These are phyloP conservation scores for Candida quercuum DNA, from an alignment of 805 yeast species.

Conservation along the genomic window DNA sequence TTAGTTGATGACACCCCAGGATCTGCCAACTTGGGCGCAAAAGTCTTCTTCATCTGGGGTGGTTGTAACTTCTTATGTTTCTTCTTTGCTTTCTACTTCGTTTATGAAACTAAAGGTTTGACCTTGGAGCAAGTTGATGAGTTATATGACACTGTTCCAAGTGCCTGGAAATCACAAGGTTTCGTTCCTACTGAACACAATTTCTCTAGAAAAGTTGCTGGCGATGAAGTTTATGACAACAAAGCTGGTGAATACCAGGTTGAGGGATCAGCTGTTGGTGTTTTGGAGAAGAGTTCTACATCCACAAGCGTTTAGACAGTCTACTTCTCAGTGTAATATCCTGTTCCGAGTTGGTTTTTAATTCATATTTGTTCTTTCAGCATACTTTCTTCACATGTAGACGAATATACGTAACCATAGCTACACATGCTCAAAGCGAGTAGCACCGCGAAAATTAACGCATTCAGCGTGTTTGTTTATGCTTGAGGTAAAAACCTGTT, in stretches of 20 bases:
- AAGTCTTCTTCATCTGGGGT: constrained; percentile 75
- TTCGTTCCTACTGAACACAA: constrained; percentile 31
- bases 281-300: constrained; percentile 1
- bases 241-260: constrained; percentile 2
- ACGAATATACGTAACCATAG: no score
- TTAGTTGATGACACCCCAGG: constrained; percentile 60
- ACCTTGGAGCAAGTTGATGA: constrained; percentile 64
- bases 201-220: constrained; percentile 3
- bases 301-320: no score
- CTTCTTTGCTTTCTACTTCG: constrained; percentile 50
- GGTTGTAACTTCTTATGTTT: constrained; percentile 53
- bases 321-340: no score
- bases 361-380: no score
- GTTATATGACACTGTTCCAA: constrained; percentile 36
- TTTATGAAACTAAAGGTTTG: constrained; percentile 64
- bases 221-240: constrained; percentile 7
- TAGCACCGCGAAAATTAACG: no score
- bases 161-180: constrained; percentile 29
- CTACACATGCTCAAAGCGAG: no score
- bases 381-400: no score
- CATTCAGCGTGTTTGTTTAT: no score
- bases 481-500: no score
- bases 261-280: constrained; percentile 5
- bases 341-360: no score
- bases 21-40: constrained; percentile 55